Evolutionary conservation across 306 rosid genomes (phyloP).

Genomic region (Prunus mongolica): DNA sequence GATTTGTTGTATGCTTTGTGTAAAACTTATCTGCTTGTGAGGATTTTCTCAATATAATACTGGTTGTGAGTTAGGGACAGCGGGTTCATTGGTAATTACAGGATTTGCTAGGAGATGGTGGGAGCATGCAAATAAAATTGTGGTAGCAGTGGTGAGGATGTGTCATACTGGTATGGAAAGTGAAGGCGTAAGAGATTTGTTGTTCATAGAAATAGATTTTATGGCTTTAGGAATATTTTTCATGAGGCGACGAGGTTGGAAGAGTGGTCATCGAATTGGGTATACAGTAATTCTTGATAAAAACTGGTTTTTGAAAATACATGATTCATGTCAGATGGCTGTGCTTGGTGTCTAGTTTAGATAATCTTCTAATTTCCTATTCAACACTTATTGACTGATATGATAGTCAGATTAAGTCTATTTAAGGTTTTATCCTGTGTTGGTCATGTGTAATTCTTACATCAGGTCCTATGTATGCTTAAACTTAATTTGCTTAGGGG

Average conservation of each 20-base stretch:
- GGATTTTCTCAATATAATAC: neutral
- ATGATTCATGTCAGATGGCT: neutral
- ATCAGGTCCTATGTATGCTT: neutral
- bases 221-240: neutral
- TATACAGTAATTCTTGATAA: neutral
- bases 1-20: neutral
- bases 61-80: neutral
- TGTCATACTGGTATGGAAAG: neutral
- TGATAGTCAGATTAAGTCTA: neutral
- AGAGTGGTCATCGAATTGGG: neutral
- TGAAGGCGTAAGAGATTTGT: neutral
- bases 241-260: neutral
- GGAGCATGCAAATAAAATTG: neutral
- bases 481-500: neutral
- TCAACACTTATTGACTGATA: neutral
- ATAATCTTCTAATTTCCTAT: neutral
- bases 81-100: neutral
- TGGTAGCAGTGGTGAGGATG: neutral
- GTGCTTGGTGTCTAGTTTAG: neutral
- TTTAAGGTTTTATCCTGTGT: neutral
- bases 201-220: neutral
- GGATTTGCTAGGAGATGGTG: neutral
- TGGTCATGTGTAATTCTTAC: neutral
- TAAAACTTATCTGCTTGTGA: neutral
- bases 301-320: neutral